A percentile compares a stretch with the other conserved stretches of the same genome.
phyloP scores from a whole-genome alignment of 495 filamentous ascomycete species.

The Podospora appendiculata region DNA sequence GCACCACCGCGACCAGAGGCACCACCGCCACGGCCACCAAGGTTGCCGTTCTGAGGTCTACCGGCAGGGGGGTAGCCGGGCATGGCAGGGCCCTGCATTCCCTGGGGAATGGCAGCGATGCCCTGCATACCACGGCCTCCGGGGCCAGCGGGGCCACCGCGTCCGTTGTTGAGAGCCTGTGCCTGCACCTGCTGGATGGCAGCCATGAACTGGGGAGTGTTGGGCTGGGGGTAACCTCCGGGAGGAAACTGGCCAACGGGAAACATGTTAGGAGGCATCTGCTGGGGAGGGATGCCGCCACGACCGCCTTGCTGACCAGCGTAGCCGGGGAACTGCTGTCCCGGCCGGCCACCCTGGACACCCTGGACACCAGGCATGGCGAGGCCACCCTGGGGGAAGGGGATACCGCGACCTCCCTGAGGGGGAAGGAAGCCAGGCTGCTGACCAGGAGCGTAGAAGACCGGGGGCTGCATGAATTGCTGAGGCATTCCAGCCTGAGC shows the following conservation, averaged over 20 bases:
- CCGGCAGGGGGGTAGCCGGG: constrained; percentile 53
- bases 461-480: constrained; percentile 73
- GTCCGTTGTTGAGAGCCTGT: constrained; percentile 44
- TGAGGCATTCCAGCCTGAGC: constrained; percentile 87
- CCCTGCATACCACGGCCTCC: constrained; percentile 69
- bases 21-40: constrained; percentile 32
- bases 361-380: constrained; percentile 74
- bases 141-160: constrained; percentile 62
- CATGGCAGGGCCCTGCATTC: constrained; percentile 47
- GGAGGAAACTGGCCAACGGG: constrained; percentile 68
- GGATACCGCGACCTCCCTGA: constrained; percentile 68
- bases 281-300: constrained; percentile 65
- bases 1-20: constrained; percentile 23
- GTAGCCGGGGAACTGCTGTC: constrained; percentile 68
- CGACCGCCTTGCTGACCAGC: constrained; percentile 76
- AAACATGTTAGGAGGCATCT: constrained; percentile 75
- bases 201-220: constrained; percentile 47
- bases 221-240: constrained; percentile 41
- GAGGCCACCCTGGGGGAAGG: constrained; percentile 80
- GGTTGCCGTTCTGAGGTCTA: constrained; percentile 30
- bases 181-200: constrained; percentile 64
- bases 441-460: constrained; percentile 84
- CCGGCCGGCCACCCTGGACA: constrained; percentile 74
- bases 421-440: constrained; percentile 68
- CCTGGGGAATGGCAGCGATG: constrained; percentile 55